Conservation (phyloP, 2,329 filamentous ascomycete species). For the Aspergillus texensis region DNA sequence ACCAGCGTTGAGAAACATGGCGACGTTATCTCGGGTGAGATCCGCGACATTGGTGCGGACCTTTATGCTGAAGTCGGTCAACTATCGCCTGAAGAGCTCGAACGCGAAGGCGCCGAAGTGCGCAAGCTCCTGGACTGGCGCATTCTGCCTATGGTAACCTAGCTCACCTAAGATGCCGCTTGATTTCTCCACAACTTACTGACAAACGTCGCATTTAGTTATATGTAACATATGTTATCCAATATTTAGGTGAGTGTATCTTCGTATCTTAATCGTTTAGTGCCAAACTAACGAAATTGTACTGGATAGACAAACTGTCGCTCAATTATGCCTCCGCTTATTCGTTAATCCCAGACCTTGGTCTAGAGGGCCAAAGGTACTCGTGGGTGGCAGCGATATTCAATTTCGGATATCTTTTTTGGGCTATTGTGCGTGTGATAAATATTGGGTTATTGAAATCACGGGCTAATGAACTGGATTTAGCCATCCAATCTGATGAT, state of each 20-base stretch:
- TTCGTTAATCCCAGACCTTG: slow-evolving; percentile 45
- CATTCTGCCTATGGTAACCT: slow-evolving; percentile 50
- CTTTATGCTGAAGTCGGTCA: slow-evolving; percentile 50
- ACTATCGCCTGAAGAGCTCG: slow-evolving; percentile 48
- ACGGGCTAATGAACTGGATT: slow-evolving; percentile 26
- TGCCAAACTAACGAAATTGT: not conserved
- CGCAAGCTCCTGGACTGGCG: slow-evolving; percentile 50
- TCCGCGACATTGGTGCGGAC: slow-evolving; percentile 47
- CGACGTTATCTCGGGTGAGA: slow-evolving; percentile 24
- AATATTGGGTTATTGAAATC: too few species aligned
- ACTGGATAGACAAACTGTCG: slow-evolving; percentile 30
- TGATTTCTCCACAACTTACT: not conserved
- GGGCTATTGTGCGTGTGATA: slow-evolving; percentile 11
- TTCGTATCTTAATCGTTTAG: not conserved
- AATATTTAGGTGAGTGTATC: slow-evolving; percentile 44
- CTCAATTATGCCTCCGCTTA: slow-evolving; percentile 45
- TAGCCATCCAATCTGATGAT: slow-evolving; percentile 44
- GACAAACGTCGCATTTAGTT: slow-evolving; percentile 29
- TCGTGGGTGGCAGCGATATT: slow-evolving; percentile 50
- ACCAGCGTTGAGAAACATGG: slow-evolving; percentile 22
- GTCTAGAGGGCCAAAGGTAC: slow-evolving; percentile 46
- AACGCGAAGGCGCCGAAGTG: slow-evolving; percentile 45
- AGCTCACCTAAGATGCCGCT: not conserved
- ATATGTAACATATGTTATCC: slow-evolving; percentile 48
- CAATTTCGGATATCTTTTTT: slow-evolving; percentile 47